phyloP scores from a whole-genome alignment of 2,329 filamentous ascomycete species.

The Diaporthe destruens region DNA sequence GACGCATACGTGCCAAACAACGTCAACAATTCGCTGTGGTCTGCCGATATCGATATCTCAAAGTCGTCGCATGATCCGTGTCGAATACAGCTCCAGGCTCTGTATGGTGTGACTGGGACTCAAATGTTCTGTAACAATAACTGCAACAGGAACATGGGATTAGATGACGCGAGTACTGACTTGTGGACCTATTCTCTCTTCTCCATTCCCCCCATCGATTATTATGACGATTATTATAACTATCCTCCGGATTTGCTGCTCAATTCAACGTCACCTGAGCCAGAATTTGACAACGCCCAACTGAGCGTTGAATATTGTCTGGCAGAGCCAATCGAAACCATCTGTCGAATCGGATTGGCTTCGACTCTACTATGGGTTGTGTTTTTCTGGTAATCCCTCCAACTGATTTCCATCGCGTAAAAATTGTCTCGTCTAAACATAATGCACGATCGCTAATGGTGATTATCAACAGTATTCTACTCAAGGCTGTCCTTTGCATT shows the following conservation, averaged over 20 bases:
- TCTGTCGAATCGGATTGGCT: conserved; percentile 9
- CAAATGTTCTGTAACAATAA: not conserved
- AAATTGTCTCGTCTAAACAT: too few relatives aligned
- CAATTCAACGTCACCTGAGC: not conserved
- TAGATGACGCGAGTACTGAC: not conserved
- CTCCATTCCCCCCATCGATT: fast-evolving
- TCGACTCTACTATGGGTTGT: not conserved
- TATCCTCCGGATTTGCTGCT: not conserved
- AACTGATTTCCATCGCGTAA: too few relatives aligned
- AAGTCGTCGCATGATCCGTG: not conserved
- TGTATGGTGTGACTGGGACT: not conserved
- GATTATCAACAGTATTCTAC: not conserved
- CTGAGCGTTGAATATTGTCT: conserved; percentile 17
- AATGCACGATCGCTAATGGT: too few relatives aligned
- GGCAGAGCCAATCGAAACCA: not conserved
- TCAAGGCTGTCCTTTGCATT: not conserved
- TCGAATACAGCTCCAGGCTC: not conserved
- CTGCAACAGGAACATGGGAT: not conserved
- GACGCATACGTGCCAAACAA: not conserved
- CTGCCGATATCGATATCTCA: not conserved
- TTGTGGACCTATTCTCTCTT: not conserved
- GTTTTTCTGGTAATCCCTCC: not conserved
- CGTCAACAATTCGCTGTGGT: not conserved
- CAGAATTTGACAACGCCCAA: not conserved
- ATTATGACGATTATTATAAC: too few relatives aligned